Percentiles rank a stretch among this genome's conserved stretches.
These are phyloP conservation scores for Oryza glaberrima DNA, from an alignment of 176 grass and related monocot species.

Conservation along the genomic window DNA sequence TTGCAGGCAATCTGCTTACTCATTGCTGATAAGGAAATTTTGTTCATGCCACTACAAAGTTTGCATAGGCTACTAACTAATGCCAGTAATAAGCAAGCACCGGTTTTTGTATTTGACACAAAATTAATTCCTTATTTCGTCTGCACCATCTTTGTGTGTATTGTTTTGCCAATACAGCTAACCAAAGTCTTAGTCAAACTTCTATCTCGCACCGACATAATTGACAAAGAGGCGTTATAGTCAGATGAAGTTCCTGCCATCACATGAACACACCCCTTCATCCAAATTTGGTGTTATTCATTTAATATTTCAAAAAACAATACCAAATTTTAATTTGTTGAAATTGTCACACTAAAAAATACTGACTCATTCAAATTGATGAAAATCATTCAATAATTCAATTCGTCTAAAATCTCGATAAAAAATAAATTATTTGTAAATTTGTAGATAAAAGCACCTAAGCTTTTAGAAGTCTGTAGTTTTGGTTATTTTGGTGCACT, in stretches of 20 bases:
- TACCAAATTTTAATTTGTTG: neutral
- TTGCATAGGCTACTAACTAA: neutral
- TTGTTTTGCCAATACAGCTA: no score
- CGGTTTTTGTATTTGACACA: neutral
- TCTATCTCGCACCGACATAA: no score
- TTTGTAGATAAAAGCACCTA: neutral
- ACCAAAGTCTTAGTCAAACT: no score
- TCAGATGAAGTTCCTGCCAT: neutral
- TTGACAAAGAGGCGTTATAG: no score
- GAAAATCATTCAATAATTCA: neutral
- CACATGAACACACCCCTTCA: neutral
- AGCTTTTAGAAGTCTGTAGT: neutral
- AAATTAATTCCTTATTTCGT: neutral
- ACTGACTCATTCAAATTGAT: neutral
- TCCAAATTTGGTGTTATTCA: neutral
- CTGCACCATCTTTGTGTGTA: neutral
- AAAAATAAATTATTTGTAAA: neutral
- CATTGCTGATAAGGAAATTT: neutral
- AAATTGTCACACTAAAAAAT: neutral
- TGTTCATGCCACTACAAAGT: neutral
- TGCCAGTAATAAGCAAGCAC: no score
- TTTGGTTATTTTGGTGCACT: neutral
- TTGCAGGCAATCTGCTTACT: neutral
- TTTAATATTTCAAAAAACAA: neutral
- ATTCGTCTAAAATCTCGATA: neutral